phyloP scores from a whole-genome alignment of 768 basidiomycete species.

The Lactifluus echinatus region DNA sequence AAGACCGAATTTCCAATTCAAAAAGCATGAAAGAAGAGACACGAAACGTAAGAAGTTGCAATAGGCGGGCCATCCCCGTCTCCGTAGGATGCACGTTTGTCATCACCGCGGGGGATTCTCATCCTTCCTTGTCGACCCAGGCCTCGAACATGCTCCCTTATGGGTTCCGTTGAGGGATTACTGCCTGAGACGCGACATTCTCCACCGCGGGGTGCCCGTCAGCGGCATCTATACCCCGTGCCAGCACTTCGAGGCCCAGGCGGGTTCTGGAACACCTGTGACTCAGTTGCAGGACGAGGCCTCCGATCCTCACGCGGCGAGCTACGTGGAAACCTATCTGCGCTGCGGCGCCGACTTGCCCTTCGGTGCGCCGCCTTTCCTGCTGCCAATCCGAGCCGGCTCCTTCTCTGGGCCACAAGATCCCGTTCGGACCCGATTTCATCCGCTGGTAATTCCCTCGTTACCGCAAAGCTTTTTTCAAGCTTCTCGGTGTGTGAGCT shows the following conservation, averaged over 20 bases:
- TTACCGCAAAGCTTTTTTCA: too few relatives aligned
- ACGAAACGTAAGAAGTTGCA: not conserved
- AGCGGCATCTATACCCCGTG: not conserved
- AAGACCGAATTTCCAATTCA: not conserved
- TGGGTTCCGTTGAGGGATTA: conserved; percentile 8
- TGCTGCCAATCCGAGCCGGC: too few relatives aligned
- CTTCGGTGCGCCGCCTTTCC: too few relatives aligned
- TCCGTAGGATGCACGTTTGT: not conserved
- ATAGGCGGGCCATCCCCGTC: too few relatives aligned
- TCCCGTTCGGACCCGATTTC: not conserved
- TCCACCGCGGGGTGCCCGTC: too few relatives aligned
- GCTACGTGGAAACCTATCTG: too few relatives aligned
- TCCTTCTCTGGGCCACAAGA: not conserved
- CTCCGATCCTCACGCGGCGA: too few relatives aligned
- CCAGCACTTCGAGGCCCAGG: not conserved
- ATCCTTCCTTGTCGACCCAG: not conserved
- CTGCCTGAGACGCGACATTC: not conserved
- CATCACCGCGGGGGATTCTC: not conserved
- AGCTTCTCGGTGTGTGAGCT: too few relatives aligned
- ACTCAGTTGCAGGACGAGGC: too few relatives aligned
- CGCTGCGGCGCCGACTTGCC: too few relatives aligned
- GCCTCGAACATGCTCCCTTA: not conserved
- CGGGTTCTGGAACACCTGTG: not conserved
- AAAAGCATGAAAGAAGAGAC: not conserved
- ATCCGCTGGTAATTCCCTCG: too few relatives aligned